A percentile compares a stretch with the other conserved stretches of the same genome.
phyloP scores from a whole-genome alignment of 1,139 yeast species.

The Suhomyces guaymorum region DNA sequence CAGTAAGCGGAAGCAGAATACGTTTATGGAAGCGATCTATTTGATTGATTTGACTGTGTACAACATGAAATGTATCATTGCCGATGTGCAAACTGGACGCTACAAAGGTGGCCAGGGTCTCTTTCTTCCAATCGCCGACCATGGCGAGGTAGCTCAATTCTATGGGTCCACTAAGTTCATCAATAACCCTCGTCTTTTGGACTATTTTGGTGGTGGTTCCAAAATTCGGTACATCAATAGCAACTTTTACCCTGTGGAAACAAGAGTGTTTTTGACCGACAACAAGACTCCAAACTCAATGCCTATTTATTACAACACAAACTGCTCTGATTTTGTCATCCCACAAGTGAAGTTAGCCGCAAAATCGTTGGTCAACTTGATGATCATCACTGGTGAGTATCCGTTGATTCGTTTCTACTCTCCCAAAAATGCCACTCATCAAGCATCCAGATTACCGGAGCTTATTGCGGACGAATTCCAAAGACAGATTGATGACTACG shows the following conservation, averaged over 20 bases:
- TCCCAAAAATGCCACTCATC: constrained; percentile 47
- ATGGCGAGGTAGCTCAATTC: constrained; percentile 25
- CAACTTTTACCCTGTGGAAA: constrained; percentile 37
- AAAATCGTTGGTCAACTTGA: constrained; percentile 61
- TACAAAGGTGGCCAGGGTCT: constrained; percentile 43
- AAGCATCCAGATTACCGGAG: constrained; percentile 67
- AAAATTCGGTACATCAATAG: constrained; percentile 31
- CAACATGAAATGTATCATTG: constrained; percentile 44
- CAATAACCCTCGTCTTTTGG: constrained; percentile 31
- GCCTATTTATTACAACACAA: constrained; percentile 70
- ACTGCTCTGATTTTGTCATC: constrained; percentile 62
- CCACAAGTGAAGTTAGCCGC: constrained; percentile 63
- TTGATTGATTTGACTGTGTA: constrained; percentile 39
- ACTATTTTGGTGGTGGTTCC: constrained; percentile 35
- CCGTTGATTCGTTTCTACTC: constrained; percentile 78
- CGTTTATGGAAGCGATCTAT: constrained; percentile 45
- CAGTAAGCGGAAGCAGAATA: constrained; percentile 35
- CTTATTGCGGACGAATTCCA: constrained; percentile 77
- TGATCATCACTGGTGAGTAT: constrained; percentile 82
- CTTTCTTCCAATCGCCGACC: constrained; percentile 34
- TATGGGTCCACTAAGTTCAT: constrained; percentile 32
- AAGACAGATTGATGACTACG: constrained; percentile 68
- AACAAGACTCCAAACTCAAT: constrained; percentile 53
- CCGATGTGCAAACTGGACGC: constrained; percentile 41
- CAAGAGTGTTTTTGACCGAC: constrained; percentile 43